These are phyloP conservation scores for Pichia gijzeniarum DNA, from an alignment of 805 yeast species.

Conservation along the genomic window DNA sequence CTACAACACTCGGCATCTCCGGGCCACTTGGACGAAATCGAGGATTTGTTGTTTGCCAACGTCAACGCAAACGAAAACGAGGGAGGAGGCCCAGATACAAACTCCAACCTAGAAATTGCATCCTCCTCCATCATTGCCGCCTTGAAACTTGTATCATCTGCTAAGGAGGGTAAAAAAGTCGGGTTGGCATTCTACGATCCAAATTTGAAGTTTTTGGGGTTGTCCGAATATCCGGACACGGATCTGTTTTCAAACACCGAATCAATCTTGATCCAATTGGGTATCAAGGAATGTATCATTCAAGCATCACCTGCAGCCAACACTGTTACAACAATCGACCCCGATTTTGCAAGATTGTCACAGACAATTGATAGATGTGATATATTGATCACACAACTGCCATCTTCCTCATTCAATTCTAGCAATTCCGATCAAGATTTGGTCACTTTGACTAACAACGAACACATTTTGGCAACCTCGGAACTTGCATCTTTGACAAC, in stretches of 20 bases:
- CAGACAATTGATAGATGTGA: conserved; percentile 76
- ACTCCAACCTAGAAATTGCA: conserved; percentile 15
- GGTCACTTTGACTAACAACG: conserved; percentile 57
- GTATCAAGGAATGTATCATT: conserved; percentile 77
- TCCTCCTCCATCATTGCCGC: conserved; percentile 46
- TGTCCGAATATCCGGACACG: conserved; percentile 78
- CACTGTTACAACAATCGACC: conserved; percentile 28
- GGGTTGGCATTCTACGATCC: conserved; percentile 82
- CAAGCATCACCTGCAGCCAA: conserved; percentile 28
- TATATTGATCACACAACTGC: conserved; percentile 57
- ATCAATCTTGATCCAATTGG: conserved; percentile 78
- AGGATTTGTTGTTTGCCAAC: conserved; percentile 46
- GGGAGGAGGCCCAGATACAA: conserved; percentile 31
- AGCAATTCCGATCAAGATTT: conserved; percentile 77
- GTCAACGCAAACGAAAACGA: conserved; percentile 19
- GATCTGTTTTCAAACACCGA: conserved; percentile 85
- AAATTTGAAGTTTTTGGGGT: conserved; percentile 56
- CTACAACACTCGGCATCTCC: conserved; percentile 68
- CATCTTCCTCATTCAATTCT: conserved; percentile 49
- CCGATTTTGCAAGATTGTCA: conserved; percentile 56
- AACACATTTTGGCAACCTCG: conserved; percentile 47
- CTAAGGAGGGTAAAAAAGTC: conserved; percentile 43
- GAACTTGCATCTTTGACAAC: conserved; percentile 43
- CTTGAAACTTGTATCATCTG: conserved; percentile 35
- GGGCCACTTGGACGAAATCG: conserved; percentile 77